Base-by-base conservation (phyloP, 2,329 filamentous ascomycete genomes). In the Sporothrix globosa region DNA sequence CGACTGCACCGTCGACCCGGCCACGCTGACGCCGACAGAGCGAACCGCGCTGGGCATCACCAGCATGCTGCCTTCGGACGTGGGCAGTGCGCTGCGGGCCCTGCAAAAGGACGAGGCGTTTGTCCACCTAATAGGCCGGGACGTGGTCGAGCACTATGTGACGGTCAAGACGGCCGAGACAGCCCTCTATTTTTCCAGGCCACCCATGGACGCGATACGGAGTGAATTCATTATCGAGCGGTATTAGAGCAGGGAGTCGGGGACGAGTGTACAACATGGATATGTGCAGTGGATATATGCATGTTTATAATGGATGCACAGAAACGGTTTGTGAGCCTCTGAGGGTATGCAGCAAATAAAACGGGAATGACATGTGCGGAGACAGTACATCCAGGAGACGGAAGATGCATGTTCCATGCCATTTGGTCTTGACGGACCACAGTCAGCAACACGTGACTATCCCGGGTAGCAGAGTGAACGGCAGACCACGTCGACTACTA, bases 191-290 rank as follows among this genome's bases (percentile, higher is more conserved):
- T 41, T 9, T 4, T 24, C 14, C 71, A 78, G 34, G 34, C 34
- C 34, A 77, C 11, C 76, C 1, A 87, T 92, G 84, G 75, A 74
- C 0, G 79, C 81, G 2, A 79, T 85, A 71, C 82, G 83, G 67
- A 82, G 83, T 73, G 77, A 81, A 17, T 92, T 89, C 87, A 78
- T 92, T 69, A 83, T 91, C 73, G 88, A 91, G 76, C 81, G 90
- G 73, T 92, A 92, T 76, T 91, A 14, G 24, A 34, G 27, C 27
- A 30, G 5, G 27, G 3, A 30, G 27, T 3, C 27, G 34, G 21
- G n/a, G n/a, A n/a, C n/a, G n/a, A n/a, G n/a, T n/a, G n/a, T n/a
- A n/a, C n/a, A n/a, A n/a, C n/a, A n/a, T n/a, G n/a, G n/a, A n/a
- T n/a, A n/a, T n/a, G n/a, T n/a, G n/a, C n/a, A n/a, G n/a, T n/a